Base-by-base conservation (phyloP, 202 grass and related monocot species). In the Sporobolus alterniflorus region DNA sequence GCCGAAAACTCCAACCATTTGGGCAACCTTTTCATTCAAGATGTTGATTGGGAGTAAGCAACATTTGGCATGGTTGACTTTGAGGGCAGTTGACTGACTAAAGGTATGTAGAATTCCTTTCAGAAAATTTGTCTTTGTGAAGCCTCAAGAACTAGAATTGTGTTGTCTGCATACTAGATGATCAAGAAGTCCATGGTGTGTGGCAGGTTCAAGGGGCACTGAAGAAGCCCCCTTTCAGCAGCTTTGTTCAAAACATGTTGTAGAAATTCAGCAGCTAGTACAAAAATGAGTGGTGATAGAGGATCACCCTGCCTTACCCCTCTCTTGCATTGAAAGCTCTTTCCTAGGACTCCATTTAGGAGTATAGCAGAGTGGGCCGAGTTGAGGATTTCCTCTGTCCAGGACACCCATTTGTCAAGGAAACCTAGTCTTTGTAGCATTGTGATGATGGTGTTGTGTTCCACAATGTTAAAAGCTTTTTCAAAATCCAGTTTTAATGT, bases 141-240 rank as follows among this genome's bases (percentile, higher is more conserved):
- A 0, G 17, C 63, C 33, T 65, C 13, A 3, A 39, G 2, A 1
- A 65, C 0, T 2, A 65, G 0, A 1, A 65, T 33, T 3, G 32
- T 65, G 9, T 65, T 16, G n/a, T 65, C 31, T 9, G 17, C 63
- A n/a, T 39, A 39, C 8, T 65, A 30, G 3, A 64, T 5, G 2
- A 64, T 24, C 0, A 16, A 30, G 7, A 64, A 64, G 1, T 64
- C 61, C 9, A 2, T 8, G 1, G 1, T 1, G 17, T 18, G 15
- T 1, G 15, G 6, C 3, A 9, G 14, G 3, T 17, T 0, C 3
- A 17, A 20, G 9, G 16, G 32, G 5, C 5, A 0, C 0, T 9
- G 0, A 4, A 64, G 15, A 2, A 64, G 14, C 2, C 31, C 61
- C 16, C 5, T 64, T 1, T 2, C 6, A 8, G 1, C 7, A 5